Evolutionary conservation across 2,329 filamentous ascomycete species (phyloP), one percentile per base, ranked within the genome.

Genomic region (Nemania sp.): DNA sequence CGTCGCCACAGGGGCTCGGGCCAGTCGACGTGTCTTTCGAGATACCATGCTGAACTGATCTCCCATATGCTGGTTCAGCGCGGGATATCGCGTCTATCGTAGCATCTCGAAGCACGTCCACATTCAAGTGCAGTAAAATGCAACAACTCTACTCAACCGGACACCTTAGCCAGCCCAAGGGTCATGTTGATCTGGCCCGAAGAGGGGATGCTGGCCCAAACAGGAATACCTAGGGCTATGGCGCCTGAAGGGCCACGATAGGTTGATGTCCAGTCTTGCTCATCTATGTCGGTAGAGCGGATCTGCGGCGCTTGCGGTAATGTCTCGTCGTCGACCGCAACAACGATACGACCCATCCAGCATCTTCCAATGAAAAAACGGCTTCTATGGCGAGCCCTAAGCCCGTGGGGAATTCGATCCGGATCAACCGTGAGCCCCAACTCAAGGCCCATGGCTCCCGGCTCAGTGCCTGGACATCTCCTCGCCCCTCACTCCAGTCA

Each of bases 381-480:
- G 42, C 20, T 51, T 39, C 47, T 26, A 31, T 40, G 52, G 54
- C 52, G 57, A 63, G 60, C 58, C 55, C 59, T 60, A 60, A 61
- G 54, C 49, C 62, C 64, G 51, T 64, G 61, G 59, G 57, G 59
- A 59, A 60, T 60, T 58, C 53, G 64, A 60, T 66, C 65, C 65
- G 65, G 62, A 66, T 67, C 62, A 60, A 55, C 64, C 47, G 50
- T 54, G 55, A 59, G 54, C 60, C 57, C 61, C 55, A 59, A 53
- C 52, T 52, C 42, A 46, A 50, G 48, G 49, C 56, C 50, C 56
- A 53, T 60, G 57, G 50, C 59, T 46, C 49, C 47, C 42, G 63
- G 56, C 48, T 57, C 55, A 64, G 60, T 65, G 59, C 65, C 62
- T 66, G 63, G 52, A 50, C 60, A 59, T 63, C 56, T 48, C 52